Percentiles rank a stretch among this genome's conserved stretches.
phyloP scores from a whole-genome alignment of 1,284 basidiomycete genomes.

The Sporisorium graminicola region DNA sequence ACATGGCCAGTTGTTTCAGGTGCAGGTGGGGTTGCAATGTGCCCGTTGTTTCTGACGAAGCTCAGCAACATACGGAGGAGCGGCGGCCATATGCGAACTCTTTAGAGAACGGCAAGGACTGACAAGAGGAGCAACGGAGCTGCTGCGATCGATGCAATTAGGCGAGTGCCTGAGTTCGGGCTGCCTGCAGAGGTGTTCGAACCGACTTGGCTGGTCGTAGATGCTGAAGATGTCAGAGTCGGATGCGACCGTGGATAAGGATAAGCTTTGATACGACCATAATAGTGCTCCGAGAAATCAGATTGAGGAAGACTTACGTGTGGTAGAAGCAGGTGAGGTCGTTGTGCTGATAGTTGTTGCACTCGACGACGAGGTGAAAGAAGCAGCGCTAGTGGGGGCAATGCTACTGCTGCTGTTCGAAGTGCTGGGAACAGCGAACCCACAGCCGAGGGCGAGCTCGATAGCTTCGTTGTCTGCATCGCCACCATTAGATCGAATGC shows the following conservation, averaged over 20 bases:
- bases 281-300: no score
- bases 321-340: background rate
- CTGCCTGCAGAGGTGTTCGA: background rate
- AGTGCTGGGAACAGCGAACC: conserved; percentile 2
- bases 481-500: conserved; percentile 1
- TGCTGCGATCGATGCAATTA: background rate
- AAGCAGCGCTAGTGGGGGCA: background rate
- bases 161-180: background rate
- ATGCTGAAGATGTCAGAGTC: no score
- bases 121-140: background rate
- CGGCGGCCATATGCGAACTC: no score
- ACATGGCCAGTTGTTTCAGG: no score
- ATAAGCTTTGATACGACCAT: no score
- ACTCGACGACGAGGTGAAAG: background rate
- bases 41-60: no score
- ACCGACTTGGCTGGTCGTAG: background rate
- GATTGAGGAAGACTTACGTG: background rate
- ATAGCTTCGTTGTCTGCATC: conserved; percentile 6
- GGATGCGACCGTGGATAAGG: no score
- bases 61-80: no score
- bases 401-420: conserved; percentile 1
- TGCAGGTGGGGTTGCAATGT: no score
- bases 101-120: no score
- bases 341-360: background rate
- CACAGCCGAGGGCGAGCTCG: conserved; percentile 3